Percentiles rank a stretch among this genome's conserved stretches.
Evolutionary conservation across 78 protist species (phyloP).

Genomic region (Protostelium mycophagum): DNA sequence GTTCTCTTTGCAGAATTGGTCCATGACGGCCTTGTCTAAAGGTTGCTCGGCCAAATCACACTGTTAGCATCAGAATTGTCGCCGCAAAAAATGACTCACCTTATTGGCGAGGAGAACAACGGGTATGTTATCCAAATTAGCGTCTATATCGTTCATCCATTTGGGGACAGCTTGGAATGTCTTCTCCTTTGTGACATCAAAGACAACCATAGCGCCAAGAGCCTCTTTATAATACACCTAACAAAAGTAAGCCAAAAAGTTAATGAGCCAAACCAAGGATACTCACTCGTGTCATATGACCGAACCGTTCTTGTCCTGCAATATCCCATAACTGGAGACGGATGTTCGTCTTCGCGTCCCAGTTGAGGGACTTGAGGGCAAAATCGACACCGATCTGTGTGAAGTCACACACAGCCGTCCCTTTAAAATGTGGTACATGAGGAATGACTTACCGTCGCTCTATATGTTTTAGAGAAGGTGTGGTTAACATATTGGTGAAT

Average conservation of each 20-base stretch:
- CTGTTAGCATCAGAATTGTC: not conserved
- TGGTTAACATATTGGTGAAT: constrained; percentile 65
- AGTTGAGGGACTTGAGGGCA: constrained; percentile 65
- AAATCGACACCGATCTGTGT: constrained; percentile 85
- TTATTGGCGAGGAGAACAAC: constrained; percentile 84
- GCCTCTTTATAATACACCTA: constrained; percentile 86
- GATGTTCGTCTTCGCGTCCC: constrained; percentile 36
- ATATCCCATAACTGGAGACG: constrained; percentile 85
- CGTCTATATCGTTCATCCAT: constrained; percentile 84
- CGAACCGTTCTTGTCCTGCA: constrained; percentile 61
- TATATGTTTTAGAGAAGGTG: constrained; percentile 82
- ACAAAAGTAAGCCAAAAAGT: constrained; percentile 6
- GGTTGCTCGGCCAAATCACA: constrained; percentile 37
- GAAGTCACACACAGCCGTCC: not conserved
- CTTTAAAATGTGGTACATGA: not conserved
- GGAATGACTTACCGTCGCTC: constrained; percentile 72
- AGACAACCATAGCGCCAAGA: constrained; percentile 84
- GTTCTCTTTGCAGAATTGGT: constrained; percentile 43
- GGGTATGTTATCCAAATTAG: constrained; percentile 55
- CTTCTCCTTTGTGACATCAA: constrained; percentile 56
- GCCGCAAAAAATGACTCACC: not conserved
- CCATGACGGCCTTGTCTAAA: constrained; percentile 36
- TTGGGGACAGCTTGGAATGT: constrained; percentile 63
- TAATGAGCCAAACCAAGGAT: not conserved
- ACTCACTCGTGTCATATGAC: constrained; percentile 84